These are phyloP conservation scores for Colletotrichum chrysophilum DNA, from an alignment of 2,329 filamentous ascomycete species.

Conservation along the genomic window DNA sequence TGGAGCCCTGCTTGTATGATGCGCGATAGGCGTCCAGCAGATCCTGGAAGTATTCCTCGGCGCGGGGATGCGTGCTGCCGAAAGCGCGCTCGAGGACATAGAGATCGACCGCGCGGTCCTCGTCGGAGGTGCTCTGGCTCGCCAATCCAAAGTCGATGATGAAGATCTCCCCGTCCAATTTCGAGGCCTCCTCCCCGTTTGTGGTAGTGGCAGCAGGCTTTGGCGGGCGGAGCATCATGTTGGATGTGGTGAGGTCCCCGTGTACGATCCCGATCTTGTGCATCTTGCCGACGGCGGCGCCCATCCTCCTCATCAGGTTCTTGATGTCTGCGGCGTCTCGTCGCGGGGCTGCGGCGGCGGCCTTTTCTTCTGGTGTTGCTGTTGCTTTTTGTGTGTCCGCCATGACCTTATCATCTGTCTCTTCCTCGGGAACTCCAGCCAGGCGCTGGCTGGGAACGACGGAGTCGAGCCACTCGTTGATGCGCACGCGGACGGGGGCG, in stretches of 20 bases:
- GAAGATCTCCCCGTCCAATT: slow-evolving; percentile 75
- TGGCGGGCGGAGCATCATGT: slow-evolving; percentile 78
- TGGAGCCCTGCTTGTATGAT: slow-evolving; percentile 75
- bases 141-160: slow-evolving; percentile 96
- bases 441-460: slow-evolving; percentile 25
- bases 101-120: slow-evolving; percentile 93
- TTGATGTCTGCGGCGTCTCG: slow-evolving; percentile 56
- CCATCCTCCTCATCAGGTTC: slow-evolving; percentile 73
- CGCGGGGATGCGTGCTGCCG: slow-evolving; percentile 89
- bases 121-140: slow-evolving; percentile 79
- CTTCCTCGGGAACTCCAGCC: not conserved
- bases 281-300: slow-evolving; percentile 73
- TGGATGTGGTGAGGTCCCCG: slow-evolving; percentile 96
- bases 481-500: slow-evolving; percentile 68
- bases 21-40: slow-evolving; percentile 77
- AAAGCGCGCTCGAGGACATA: slow-evolving; percentile 97
- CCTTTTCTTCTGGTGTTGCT: slow-evolving; percentile 25
- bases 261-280: slow-evolving; percentile 89
- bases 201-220: slow-evolving; percentile 15
- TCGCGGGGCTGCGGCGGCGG: slow-evolving; percentile 29
- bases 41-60: slow-evolving; percentile 76
- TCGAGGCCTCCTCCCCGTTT: slow-evolving; percentile 17
- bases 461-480: slow-evolving; percentile 70
- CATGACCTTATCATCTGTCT: slow-evolving; percentile 28
- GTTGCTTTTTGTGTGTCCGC: slow-evolving; percentile 24